Evolutionary conservation across 2,329 filamentous ascomycete species (phyloP).

Genomic region (Venturia oleaginea): DNA sequence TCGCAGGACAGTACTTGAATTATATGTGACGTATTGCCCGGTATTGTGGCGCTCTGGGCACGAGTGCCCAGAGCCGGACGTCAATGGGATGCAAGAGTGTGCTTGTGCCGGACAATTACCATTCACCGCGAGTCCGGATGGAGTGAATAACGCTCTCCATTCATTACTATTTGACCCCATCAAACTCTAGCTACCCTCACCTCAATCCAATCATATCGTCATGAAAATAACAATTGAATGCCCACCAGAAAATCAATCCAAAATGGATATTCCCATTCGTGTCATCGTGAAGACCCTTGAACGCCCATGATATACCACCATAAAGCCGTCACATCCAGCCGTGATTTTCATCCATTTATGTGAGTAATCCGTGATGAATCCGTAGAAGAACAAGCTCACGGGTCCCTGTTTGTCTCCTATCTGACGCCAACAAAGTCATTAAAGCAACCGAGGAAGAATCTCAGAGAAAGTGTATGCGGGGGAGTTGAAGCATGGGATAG

Average conservation of each 20-base stretch:
- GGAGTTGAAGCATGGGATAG: background rate
- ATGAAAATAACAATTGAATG: background rate
- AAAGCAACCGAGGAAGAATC: background rate
- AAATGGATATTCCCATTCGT: background rate
- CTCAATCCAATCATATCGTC: background rate
- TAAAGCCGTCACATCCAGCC: background rate
- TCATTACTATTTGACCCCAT: background rate
- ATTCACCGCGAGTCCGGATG: too few relatives aligned
- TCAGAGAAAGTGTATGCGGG: background rate
- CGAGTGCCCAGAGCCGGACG: too few relatives aligned
- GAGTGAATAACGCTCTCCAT: background rate
- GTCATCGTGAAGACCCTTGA: background rate
- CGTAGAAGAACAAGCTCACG: background rate
- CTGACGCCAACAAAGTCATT: background rate
- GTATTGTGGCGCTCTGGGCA: too few relatives aligned
- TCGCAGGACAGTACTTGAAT: too few relatives aligned
- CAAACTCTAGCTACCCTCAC: background rate
- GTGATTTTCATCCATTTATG: background rate
- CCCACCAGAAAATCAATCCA: background rate
- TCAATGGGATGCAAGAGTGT: too few relatives aligned
- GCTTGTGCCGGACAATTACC: too few relatives aligned
- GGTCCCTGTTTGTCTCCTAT: background rate
- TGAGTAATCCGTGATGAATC: background rate
- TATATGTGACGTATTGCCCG: too few relatives aligned
- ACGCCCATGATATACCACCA: background rate